Evolutionary conservation across 768 basidiomycete genomes (phyloP).

Genomic region (Termitomyces sp.): DNA sequence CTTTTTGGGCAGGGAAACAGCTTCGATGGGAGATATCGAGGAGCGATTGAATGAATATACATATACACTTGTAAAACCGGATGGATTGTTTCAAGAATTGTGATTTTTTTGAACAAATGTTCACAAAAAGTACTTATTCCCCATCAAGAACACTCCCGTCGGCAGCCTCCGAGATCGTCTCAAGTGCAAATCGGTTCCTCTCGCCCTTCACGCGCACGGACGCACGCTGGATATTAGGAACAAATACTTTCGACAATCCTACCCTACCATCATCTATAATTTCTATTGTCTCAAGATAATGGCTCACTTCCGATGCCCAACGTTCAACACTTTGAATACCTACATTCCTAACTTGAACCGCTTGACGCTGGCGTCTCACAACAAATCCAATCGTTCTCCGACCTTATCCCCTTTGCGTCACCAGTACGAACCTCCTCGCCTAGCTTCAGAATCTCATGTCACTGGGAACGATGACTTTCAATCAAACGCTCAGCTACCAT

Average conservation of each 20-base stretch:
- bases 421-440: slow-evolving; percentile 8
- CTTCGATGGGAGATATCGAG: slow-evolving; percentile 65
- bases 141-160: not conserved
- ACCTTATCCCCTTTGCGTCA: slow-evolving; percentile 20
- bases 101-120: not conserved
- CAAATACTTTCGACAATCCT: not conserved
- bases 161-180: not conserved
- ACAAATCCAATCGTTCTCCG: slow-evolving; percentile 18
- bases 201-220: slow-evolving; percentile 12
- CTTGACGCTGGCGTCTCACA: slow-evolving; percentile 27
- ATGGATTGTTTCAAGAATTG: not conserved
- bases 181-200: not conserved
- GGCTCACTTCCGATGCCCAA: slow-evolving; percentile 9
- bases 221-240: not conserved
- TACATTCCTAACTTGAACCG: slow-evolving; percentile 10
- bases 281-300: slow-evolving; percentile 4
- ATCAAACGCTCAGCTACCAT: slow-evolving; percentile 23
- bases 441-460: slow-evolving; percentile 12
- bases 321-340: slow-evolving; percentile 10
- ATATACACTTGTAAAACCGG: not conserved
- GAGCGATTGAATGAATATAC: not conserved
- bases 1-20: slow-evolving; percentile 85
- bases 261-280: not conserved
- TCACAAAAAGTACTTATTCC: not conserved
- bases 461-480: slow-evolving; percentile 26